phyloP scores from a whole-genome alignment of 2,329 filamentous ascomycete species.

The Apiospora marii region DNA sequence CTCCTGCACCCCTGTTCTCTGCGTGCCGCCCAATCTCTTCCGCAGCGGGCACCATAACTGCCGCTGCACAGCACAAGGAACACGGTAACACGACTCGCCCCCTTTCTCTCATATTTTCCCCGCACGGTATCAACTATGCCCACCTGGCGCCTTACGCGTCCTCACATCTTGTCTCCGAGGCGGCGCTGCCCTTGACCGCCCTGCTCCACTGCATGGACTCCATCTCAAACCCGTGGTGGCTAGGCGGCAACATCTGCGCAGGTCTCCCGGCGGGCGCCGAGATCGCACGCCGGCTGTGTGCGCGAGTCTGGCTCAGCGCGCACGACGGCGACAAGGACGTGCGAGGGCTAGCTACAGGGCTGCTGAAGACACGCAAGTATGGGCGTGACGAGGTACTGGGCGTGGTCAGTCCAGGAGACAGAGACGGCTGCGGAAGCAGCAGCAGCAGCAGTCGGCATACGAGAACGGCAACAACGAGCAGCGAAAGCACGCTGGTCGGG shows the following conservation, averaged over 20 bases:
- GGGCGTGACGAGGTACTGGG: slow-evolving; percentile 53
- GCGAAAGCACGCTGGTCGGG: neutral
- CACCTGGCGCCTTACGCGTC: slow-evolving; percentile 63
- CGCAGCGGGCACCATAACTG: neutral
- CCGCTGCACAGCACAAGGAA: slow-evolving; percentile 31
- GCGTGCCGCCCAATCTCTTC: neutral
- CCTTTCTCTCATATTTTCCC: slow-evolving; percentile 70
- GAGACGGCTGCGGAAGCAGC: neutral
- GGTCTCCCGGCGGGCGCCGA: slow-evolving; percentile 65
- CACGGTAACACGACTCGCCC: slow-evolving; percentile 46
- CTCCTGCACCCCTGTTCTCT: slow-evolving; percentile 21
- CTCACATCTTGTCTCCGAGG: slow-evolving; percentile 61
- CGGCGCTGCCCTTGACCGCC: slow-evolving; percentile 67
- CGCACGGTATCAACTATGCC: slow-evolving; percentile 66
- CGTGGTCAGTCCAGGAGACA: slow-evolving; percentile 32
- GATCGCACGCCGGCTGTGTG: slow-evolving; percentile 61
- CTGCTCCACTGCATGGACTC: slow-evolving; percentile 71
- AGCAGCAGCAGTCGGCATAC: slow-evolving; percentile 33
- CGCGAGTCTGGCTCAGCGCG: slow-evolving; percentile 66
- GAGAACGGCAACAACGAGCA: slow-evolving; percentile 25
- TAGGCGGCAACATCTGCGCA: slow-evolving; percentile 65
- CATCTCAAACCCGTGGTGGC: slow-evolving; percentile 66
- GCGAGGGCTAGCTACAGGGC: slow-evolving; percentile 57
- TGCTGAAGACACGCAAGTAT: slow-evolving; percentile 57
- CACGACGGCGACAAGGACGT: slow-evolving; percentile 68